Evolutionary conservation across 306 rosid species (phyloP).

Genomic region (Fragaria nilgerrensis): DNA sequence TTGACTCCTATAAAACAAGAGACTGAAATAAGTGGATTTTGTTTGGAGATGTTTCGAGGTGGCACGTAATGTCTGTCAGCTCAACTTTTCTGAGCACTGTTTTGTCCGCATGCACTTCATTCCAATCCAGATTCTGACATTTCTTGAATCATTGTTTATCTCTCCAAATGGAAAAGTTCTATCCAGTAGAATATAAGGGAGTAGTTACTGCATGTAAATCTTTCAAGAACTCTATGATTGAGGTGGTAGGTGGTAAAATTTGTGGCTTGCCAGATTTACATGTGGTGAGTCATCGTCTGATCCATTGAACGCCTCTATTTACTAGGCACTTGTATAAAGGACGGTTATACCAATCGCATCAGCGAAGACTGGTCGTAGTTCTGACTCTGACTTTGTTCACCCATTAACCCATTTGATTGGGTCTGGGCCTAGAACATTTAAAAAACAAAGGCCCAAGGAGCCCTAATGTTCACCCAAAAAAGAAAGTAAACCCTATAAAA

Average conservation of each 20-base stretch:
- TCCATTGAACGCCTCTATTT: background rate
- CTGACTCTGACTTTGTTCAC: background rate
- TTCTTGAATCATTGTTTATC: background rate
- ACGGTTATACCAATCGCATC: background rate
- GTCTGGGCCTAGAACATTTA: background rate
- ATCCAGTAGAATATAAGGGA: background rate
- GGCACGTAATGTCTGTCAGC: constrained; percentile 29
- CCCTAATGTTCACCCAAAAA: too few relatives aligned
- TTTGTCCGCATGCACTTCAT: constrained; percentile 18
- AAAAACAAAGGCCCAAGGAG: too few relatives aligned
- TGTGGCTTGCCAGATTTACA: background rate
- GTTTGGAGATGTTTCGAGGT: constrained; percentile 16
- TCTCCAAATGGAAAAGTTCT: background rate
- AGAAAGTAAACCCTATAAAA: too few relatives aligned
- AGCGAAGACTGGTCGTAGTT: background rate
- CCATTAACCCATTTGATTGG: background rate
- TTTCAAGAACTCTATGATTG: background rate
- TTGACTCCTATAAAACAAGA: background rate
- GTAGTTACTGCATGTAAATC: background rate
- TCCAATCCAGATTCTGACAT: background rate
- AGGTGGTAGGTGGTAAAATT: background rate
- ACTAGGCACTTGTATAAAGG: background rate
- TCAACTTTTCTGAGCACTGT: background rate
- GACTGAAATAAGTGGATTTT: background rate
- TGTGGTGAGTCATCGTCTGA: background rate